Evolutionary conservation across 192 early-diverging fungal species (phyloP).

Genomic region (Entomortierella parvispora): DNA sequence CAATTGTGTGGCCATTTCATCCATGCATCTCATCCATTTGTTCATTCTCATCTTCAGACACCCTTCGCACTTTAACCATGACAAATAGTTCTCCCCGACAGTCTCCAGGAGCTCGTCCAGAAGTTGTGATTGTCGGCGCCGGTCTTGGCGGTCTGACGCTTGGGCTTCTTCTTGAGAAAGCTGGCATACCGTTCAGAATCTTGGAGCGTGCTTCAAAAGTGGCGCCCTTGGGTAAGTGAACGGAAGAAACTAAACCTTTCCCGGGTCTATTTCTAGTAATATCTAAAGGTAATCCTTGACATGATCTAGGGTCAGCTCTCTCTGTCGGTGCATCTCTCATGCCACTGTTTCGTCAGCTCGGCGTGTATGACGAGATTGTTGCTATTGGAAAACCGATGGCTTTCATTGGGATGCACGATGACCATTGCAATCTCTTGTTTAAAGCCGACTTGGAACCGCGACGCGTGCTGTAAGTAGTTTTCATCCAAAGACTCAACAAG

Average conservation of each 20-base stretch:
- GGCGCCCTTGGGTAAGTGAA: conserved; percentile 19
- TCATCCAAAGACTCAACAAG: neutral
- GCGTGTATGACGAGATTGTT: neutral
- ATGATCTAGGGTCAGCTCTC: conserved; percentile 6
- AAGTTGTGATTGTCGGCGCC: conserved; percentile 29
- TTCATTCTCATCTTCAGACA: too few species aligned
- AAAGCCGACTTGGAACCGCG: too few species aligned
- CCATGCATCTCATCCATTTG: too few species aligned
- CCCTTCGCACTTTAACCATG: too few species aligned
- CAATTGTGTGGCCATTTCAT: too few species aligned
- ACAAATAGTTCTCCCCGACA: too few species aligned
- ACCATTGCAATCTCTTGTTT: too few species aligned
- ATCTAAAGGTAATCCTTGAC: too few species aligned
- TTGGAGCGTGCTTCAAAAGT: conserved; percentile 10
- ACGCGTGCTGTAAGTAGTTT: too few species aligned
- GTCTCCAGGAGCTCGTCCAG: neutral
- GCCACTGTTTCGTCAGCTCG: neutral
- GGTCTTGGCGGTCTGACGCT: conserved; percentile 24
- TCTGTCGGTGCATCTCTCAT: neutral
- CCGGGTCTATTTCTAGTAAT: too few species aligned
- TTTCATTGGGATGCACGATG: too few species aligned
- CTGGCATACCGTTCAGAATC: conserved; percentile 16
- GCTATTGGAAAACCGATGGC: too few species aligned
- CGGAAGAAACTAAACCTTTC: neutral
- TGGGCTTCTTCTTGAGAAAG: conserved; percentile 10